These are phyloP conservation scores for Dalbergia oliveri DNA, from an alignment of 306 rosid species.

Conservation along the genomic window DNA sequence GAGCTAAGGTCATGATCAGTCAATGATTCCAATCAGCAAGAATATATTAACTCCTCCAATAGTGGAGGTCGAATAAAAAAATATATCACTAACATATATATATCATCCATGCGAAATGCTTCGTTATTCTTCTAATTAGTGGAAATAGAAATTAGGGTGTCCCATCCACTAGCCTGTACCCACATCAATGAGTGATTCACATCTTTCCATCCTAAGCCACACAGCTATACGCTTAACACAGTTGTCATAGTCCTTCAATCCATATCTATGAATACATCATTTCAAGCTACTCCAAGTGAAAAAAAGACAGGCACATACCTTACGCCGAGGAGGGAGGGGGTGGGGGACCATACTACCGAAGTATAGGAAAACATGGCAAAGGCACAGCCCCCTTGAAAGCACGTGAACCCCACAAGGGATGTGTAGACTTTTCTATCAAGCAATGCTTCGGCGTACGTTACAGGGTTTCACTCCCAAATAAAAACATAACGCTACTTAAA, in stretches of 20 bases:
- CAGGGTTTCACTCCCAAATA: constrained; percentile 32
- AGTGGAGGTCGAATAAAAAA: constrained; percentile 47
- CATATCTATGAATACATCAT: constrained; percentile 17
- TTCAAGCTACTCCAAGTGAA: constrained; percentile 18
- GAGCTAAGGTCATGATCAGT: constrained; percentile 49
- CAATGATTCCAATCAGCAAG: constrained; percentile 57
- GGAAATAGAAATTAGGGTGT: constrained; percentile 34
- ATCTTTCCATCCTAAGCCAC: constrained; percentile 46
- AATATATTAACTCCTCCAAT: constrained; percentile 45
- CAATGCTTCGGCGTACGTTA: constrained; percentile 23
- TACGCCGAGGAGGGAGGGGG: not conserved
- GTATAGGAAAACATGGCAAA: constrained; percentile 21
- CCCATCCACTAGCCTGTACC: constrained; percentile 34
- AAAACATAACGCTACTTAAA: constrained; percentile 7
- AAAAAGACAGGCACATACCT: constrained; percentile 16
- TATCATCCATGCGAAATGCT: constrained; percentile 42
- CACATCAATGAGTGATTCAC: constrained; percentile 41
- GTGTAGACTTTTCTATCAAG: constrained; percentile 25
- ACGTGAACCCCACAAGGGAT: constrained; percentile 42
- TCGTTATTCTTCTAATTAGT: constrained; percentile 41
- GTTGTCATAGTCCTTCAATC: constrained; percentile 44
- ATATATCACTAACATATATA: constrained; percentile 42
- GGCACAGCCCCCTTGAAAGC: constrained; percentile 22
- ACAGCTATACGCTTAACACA: constrained; percentile 38
- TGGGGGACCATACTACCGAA: constrained; percentile 44